Conservation (phyloP, 2,329 filamentous ascomycete species). For the Tricladium varicosporioides region DNA sequence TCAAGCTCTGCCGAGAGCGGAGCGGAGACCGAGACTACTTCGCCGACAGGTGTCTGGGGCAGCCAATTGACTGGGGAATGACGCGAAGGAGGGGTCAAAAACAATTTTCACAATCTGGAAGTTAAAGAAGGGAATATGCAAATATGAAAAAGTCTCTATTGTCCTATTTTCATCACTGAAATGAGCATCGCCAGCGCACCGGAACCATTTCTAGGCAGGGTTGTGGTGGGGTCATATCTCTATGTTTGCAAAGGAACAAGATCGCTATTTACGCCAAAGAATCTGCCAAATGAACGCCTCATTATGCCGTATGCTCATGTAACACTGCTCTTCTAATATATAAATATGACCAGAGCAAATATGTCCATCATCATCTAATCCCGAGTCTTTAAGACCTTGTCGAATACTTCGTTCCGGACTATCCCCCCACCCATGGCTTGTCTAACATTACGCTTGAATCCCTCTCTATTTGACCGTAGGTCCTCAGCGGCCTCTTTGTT, state of each 20-base stretch:
- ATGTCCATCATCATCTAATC: conserved; percentile 13
- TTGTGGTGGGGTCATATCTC: conserved; percentile 3
- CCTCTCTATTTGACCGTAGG: conserved; percentile 78
- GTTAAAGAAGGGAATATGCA: too few species aligned
- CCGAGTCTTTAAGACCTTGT: conserved; percentile 65
- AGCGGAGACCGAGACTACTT: conserved; percentile 5
- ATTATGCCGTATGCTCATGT: conserved; percentile 27
- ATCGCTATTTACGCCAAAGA: conserved; percentile 24
- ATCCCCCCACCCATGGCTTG: conserved; percentile 77
- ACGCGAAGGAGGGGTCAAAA: too few species aligned
- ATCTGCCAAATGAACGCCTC: conserved; percentile 26
- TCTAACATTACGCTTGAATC: conserved; percentile 88
- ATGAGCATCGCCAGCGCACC: neutral
- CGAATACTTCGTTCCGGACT: conserved; percentile 72
- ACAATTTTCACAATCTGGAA: too few species aligned
- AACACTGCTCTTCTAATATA: conserved; percentile 21
- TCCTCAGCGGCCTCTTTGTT: conserved; percentile 98
- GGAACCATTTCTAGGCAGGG: neutral
- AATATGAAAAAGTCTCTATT: neutral
- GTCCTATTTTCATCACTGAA: neutral
- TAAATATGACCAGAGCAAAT: neutral
- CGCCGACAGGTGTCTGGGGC: neutral
- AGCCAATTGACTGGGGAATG: too few species aligned
- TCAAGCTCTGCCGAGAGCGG: conserved; percentile 16
- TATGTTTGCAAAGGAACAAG: conserved; percentile 11